phyloP scores from a whole-genome alignment of 208 protist genomes.

The Trypanosoma lewisi region DNA sequence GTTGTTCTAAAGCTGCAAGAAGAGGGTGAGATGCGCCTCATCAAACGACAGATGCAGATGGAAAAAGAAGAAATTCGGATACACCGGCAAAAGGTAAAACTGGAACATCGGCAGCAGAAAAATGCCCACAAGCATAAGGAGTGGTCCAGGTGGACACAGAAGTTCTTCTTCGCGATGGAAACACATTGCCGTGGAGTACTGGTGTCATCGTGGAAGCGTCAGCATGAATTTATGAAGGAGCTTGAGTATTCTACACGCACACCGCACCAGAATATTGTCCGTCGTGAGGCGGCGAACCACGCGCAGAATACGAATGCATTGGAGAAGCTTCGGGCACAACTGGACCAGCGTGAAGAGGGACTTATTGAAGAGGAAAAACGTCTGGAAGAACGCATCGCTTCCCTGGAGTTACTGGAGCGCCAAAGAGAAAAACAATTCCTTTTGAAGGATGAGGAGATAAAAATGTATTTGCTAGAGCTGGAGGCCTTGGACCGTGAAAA shows the following conservation, averaged over 20 bases:
- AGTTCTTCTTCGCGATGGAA: constrained; percentile 3
- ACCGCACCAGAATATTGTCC: not conserved
- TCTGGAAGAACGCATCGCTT: constrained; percentile 38
- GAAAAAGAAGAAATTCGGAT: not conserved
- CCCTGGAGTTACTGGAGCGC: constrained; percentile 36
- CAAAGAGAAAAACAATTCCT: constrained; percentile 25
- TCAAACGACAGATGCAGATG: constrained; percentile 6
- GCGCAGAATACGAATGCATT: not conserved
- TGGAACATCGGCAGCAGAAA: not conserved
- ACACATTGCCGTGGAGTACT: not conserved
- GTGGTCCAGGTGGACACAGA: not conserved
- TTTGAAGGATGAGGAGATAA: constrained; percentile 43
- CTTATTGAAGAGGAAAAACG: constrained; percentile 36
- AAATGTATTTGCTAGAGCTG: constrained; percentile 49
- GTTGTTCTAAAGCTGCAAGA: not conserved
- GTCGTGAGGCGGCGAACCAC: not conserved
- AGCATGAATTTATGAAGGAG: constrained; percentile 3
- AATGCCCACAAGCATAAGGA: not conserved
- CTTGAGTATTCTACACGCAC: not conserved
- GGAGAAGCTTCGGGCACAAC: constrained; percentile 17
- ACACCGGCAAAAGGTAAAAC: not conserved
- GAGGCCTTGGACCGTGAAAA: constrained; percentile 51
- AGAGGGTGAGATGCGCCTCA: not conserved
- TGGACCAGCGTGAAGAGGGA: constrained; percentile 29
- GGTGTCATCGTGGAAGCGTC: not conserved